Evolutionary conservation across 768 basidiomycete genomes (phyloP).

Genomic region (Tylopilus balloui): DNA sequence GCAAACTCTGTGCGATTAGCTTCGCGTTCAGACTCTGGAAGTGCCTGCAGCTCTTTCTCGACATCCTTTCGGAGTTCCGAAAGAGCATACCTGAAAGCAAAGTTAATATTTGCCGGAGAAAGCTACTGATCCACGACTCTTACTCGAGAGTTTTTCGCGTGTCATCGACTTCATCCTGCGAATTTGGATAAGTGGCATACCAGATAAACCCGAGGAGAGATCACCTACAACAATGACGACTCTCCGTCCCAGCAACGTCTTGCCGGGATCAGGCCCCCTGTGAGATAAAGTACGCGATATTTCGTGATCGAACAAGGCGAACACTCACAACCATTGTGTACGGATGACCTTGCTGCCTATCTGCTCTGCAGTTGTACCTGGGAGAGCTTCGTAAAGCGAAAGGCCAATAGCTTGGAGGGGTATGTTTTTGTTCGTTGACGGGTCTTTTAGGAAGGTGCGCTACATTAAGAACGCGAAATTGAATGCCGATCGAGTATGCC

Average conservation of each 20-base stretch:
- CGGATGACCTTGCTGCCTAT: conserved; percentile 83
- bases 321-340: conserved; percentile 91
- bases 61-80: conserved; percentile 89
- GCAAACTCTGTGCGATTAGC: conserved; percentile 76
- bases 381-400: conserved; percentile 88
- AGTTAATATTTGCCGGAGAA: neutral
- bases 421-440: conserved; percentile 67
- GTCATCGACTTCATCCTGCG: conserved; percentile 84
- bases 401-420: conserved; percentile 96
- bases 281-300: conserved; percentile 1
- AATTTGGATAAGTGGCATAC: conserved; percentile 2
- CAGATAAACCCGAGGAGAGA: conserved; percentile 11
- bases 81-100: conserved; percentile 69
- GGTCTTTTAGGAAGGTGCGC: conserved; percentile 82
- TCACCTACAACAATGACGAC: conserved; percentile 76
- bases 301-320: neutral
- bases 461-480: conserved; percentile 26
- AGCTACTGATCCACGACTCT: conserved; percentile 23
- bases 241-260: conserved; percentile 71
- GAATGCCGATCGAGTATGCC: neutral
- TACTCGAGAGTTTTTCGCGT: conserved; percentile 86
- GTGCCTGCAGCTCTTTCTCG: conserved; percentile 56
- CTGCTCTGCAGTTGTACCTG: conserved; percentile 66
- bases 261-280: conserved; percentile 63
- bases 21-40: conserved; percentile 73